A percentile compares a stretch with the other conserved stretches of the same genome.
Evolutionary conservation across 108 stramenopile genomes (phyloP).

Genomic region (Pseudonitzschia pungens): DNA sequence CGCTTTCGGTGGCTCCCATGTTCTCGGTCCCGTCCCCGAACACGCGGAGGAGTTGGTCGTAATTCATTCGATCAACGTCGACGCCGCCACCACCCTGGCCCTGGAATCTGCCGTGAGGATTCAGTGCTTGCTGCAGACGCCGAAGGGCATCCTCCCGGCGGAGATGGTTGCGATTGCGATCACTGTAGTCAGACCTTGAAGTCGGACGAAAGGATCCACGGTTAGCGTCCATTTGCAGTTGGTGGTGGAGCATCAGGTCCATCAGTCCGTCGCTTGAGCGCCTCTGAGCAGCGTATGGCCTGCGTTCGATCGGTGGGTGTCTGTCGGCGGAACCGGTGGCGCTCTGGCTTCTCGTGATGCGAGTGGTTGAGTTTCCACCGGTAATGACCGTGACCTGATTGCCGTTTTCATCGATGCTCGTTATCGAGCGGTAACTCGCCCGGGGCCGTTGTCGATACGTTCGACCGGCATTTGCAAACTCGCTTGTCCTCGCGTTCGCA

Average conservation of each 20-base stretch:
- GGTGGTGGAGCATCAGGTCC: constrained; percentile 20
- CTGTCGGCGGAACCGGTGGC: background rate
- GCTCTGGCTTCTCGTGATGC: constrained; percentile 4
- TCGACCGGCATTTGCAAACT: background rate
- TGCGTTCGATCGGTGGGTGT: background rate
- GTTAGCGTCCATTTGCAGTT: background rate
- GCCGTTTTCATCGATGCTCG: background rate
- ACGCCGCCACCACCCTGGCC: background rate
- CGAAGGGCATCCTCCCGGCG: background rate
- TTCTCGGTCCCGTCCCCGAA: constrained; percentile 78
- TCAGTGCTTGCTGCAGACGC: background rate
- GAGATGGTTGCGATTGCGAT: background rate
- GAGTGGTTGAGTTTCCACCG: constrained; percentile 17
- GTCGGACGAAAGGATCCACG: too few relatives aligned
- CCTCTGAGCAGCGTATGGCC: background rate
- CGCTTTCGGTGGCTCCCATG: constrained; percentile 43
- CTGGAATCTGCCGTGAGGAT: background rate
- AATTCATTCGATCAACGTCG: constrained; percentile 51
- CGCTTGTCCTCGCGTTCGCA: background rate
- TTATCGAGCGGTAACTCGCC: constrained; percentile 21
- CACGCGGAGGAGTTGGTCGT: constrained; percentile 54
- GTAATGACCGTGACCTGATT: constrained; percentile 10
- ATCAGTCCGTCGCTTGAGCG: constrained; percentile 17
- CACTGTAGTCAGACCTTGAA: background rate
- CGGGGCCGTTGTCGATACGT: constrained; percentile 11